phyloP scores from a whole-genome alignment of 768 basidiomycete species.

The Psilocybe sp. region DNA sequence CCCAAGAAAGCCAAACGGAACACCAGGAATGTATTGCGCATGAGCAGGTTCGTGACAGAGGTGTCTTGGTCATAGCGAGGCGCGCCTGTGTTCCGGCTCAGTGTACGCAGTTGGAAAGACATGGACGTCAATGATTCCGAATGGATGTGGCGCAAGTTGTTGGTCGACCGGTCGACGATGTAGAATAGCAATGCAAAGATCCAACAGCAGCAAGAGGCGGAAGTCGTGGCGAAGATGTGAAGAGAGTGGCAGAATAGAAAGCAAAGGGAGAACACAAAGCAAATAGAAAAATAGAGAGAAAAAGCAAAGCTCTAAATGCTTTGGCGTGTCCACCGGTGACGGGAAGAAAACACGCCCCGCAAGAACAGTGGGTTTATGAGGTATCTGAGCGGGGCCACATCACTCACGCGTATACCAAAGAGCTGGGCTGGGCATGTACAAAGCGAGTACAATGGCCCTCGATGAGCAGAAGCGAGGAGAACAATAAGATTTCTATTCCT shows the following conservation, averaged over 20 bases:
- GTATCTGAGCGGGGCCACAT: constrained; percentile 1
- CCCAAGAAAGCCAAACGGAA: constrained; percentile 58
- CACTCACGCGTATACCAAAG: constrained; percentile 7
- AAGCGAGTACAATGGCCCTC: constrained; percentile 10
- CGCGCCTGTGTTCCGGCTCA: constrained; percentile 1
- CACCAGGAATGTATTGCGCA: constrained; percentile 54
- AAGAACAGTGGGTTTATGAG: constrained; percentile 1
- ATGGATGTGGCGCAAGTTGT: neutral
- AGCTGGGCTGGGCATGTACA: constrained; percentile 12
- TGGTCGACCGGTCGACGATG: constrained; percentile 12
- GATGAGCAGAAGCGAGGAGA: too few species aligned
- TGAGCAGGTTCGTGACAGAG: constrained; percentile 12
- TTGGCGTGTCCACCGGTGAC: constrained; percentile 29
- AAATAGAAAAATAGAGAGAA: constrained; percentile 3
- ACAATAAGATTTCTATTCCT: too few species aligned
- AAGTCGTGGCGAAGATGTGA: too few species aligned
- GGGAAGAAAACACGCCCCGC: constrained; percentile 8
- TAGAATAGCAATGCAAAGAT: constrained; percentile 1
- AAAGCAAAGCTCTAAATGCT: constrained; percentile 8
- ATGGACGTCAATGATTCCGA: constrained; percentile 4
- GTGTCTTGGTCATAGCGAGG: constrained; percentile 2
- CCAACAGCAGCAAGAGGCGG: neutral
- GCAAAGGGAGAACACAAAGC: neutral
- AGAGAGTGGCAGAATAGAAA: constrained; percentile 5
- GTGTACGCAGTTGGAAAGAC: constrained; percentile 12